phyloP scores from a whole-genome alignment of 129 eudicot species.

The Escallonia rubra region DNA sequence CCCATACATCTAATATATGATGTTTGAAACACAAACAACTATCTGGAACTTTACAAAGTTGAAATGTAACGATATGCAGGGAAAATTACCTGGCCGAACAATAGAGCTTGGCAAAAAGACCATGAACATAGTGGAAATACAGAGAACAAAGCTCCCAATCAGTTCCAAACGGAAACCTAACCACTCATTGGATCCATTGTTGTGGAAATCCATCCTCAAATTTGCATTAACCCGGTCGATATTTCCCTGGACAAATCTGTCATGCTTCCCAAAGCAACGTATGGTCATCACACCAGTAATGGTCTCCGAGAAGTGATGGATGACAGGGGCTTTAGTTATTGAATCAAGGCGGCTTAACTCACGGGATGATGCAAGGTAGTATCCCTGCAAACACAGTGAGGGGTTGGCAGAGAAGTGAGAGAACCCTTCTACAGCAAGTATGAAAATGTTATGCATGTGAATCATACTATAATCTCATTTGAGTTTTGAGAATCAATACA shows the following conservation, averaged over 20 bases:
- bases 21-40: too few relatives aligned
- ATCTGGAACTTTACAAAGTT: too few relatives aligned
- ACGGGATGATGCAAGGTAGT: conserved; percentile 63
- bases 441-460: too few relatives aligned
- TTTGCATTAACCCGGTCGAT: conserved; percentile 48
- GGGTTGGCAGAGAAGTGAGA: not conserved
- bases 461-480: too few relatives aligned
- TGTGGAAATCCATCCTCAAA: conserved; percentile 64
- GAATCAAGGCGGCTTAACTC: conserved; percentile 65
- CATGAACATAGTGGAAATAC: conserved; percentile 52
- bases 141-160: conserved; percentile 53
- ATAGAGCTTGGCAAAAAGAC: conserved; percentile 47
- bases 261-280: conserved; percentile 51
- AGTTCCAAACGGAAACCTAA: conserved; percentile 66
- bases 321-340: conserved; percentile 68
- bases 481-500: too few relatives aligned
- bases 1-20: too few relatives aligned
- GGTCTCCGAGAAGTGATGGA: conserved; percentile 68
- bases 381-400: conserved; percentile 35
- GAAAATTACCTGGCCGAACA: conserved; percentile 45
- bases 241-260: conserved; percentile 43
- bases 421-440: too few relatives aligned
- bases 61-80: too few relatives aligned
- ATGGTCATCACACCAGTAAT: conserved; percentile 65
- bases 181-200: conserved; percentile 65